Evolutionary conservation across 345 rosid genomes (phyloP).

Genomic region (Syzygium aqueum): DNA sequence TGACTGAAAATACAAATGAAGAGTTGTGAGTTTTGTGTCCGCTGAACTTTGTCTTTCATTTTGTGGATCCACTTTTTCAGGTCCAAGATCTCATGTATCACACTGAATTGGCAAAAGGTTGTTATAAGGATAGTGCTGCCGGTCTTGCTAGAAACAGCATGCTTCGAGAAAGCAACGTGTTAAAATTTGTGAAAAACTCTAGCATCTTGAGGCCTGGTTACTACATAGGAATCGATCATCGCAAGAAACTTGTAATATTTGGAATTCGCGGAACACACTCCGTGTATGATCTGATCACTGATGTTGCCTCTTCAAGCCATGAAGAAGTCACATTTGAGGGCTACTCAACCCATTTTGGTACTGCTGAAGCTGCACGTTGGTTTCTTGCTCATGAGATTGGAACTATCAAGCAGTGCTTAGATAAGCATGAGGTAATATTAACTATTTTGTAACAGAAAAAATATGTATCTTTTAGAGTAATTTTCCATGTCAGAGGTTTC

Average conservation of each 20-base stretch:
- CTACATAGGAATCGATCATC: conserved; percentile 65
- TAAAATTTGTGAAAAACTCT: conserved; percentile 67
- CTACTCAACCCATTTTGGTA: conserved; percentile 91
- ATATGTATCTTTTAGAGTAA: neutral
- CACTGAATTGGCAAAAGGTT: conserved; percentile 72
- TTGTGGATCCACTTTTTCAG: conserved; percentile 25
- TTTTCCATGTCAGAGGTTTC: neutral
- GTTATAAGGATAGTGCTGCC: conserved; percentile 43
- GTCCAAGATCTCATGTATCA: conserved; percentile 84
- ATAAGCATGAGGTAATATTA: conserved; percentile 49
- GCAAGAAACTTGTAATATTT: conserved; percentile 62
- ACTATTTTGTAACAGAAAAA: neutral
- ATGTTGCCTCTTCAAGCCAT: conserved; percentile 72
- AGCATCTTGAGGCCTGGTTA: conserved; percentile 95
- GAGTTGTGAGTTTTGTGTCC: neutral
- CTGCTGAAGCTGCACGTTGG: conserved; percentile 95
- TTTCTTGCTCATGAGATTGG: conserved; percentile 74
- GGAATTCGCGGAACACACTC: conserved; percentile 90
- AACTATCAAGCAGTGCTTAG: conserved; percentile 58
- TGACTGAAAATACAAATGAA: neutral
- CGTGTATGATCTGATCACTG: conserved; percentile 77
- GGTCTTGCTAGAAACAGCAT: conserved; percentile 62
- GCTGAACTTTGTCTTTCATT: neutral
- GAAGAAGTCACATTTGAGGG: conserved; percentile 86
- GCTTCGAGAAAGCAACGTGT: conserved; percentile 69